Conservation (phyloP, 2,329 filamentous ascomycete genomes). For the Fusarium austroafricanum region DNA sequence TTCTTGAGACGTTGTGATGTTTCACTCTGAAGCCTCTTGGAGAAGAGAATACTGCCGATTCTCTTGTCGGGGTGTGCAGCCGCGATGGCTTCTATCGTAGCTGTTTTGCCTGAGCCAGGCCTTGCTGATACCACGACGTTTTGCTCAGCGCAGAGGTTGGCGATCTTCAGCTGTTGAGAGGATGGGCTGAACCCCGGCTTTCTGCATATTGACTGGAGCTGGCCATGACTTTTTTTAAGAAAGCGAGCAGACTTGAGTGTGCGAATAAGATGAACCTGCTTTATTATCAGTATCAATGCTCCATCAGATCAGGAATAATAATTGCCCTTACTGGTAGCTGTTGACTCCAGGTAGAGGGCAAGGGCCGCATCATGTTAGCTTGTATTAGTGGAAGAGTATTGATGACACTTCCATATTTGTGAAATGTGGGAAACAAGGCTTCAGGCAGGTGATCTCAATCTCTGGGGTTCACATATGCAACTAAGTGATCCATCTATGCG, state of each 20-base stretch:
- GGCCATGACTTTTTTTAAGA: neutral
- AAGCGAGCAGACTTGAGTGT: neutral
- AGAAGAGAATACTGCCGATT: conserved; percentile 45
- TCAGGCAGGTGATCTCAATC: no score
- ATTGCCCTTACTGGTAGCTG: conserved; percentile 13
- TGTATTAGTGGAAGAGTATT: neutral
- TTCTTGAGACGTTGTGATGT: conserved; percentile 39
- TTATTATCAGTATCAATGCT: neutral
- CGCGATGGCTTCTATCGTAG: conserved; percentile 48
- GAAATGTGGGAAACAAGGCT: neutral
- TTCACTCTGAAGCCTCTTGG: conserved; percentile 44
- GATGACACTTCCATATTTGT: conserved; percentile 8
- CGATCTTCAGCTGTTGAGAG: conserved; percentile 42
- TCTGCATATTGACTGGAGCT: neutral
- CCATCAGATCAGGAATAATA: neutral
- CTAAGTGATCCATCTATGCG: neutral
- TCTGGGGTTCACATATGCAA: neutral
- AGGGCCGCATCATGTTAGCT: conserved; percentile 1
- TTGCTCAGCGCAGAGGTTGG: conserved; percentile 35
- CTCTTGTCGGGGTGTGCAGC: conserved; percentile 36
- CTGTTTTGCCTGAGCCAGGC: conserved; percentile 50
- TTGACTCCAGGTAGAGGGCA: neutral
- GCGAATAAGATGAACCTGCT: neutral
- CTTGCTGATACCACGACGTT: conserved; percentile 50
- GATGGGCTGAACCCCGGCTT: conserved; percentile 36